Evolutionary conservation across 176 grass and related monocot species (phyloP), one percentile per base, ranked within the genome.

Genomic region (Raddia distichophylla): DNA sequence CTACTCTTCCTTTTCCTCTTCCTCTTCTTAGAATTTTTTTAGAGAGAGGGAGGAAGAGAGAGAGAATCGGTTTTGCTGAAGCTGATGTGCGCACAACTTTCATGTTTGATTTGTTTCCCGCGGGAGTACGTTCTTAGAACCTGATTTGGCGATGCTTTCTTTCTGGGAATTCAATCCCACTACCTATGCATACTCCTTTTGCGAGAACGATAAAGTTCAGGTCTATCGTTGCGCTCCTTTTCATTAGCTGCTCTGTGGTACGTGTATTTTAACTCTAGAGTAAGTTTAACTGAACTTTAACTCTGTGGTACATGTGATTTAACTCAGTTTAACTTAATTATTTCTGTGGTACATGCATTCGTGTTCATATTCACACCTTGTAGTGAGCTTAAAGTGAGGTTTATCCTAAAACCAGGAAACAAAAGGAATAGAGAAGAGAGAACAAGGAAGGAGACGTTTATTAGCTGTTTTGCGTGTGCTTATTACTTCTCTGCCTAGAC

Each of bases 141-240:
- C 60, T 75, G 43, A 5, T 53, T 51, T 52, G 17, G 15, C 33
- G 27, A 75, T 68, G 11, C 51, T 60, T 32, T 40, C 34, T 75
- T 75, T 69, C 15, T 80, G 27, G 10, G 33, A 48, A 40, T 40
- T 40, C 37, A 40, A 46, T 53, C n/a, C 2, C 78, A 60, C 33
- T 44, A 52, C 45, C 35, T 5, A 54, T 45, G 33, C 42, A 40
- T 19, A 27, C 27, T 20, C 45, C 22, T 69, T 13, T 18, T 47
- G 53, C 47, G 16, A 34, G 22, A 37, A 48, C 3, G 55, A 70
- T 81, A 35, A 82, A 82, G 67, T 51, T 72, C 44, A 62, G 10
- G 53, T 50, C 44, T 72, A 49, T 57, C 15, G 61, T 34, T 50
- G 43, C 79, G 20, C 62, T 42, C 16, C 33, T 71, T 72, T 82